phyloP scores from a whole-genome alignment of 257 asterid genomes.

The Ligustrum vulgare region DNA sequence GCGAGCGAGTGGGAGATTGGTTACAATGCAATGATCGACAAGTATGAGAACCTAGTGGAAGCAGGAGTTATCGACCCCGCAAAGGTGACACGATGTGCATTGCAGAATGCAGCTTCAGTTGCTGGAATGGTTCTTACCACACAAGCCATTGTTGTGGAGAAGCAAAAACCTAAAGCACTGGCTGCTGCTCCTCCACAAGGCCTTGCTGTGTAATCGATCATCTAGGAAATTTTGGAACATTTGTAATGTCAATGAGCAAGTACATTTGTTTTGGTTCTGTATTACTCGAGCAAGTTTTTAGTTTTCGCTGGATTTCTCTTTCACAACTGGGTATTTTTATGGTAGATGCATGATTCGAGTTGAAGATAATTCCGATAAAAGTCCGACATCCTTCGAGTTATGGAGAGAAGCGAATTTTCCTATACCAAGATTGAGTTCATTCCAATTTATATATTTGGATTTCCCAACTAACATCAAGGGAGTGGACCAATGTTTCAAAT shows the following conservation, averaged over 20 bases:
- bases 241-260: not conserved
- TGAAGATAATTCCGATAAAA: no score
- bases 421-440: no score
- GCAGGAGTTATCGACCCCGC: slow-evolving; percentile 97
- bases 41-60: slow-evolving; percentile 70
- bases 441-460: no score
- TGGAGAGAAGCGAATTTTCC: no score
- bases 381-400: no score
- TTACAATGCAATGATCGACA: slow-evolving; percentile 87
- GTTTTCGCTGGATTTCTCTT: no score
- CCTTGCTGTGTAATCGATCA: slow-evolving; percentile 39
- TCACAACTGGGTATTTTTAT: no score
- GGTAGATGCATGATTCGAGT: no score
- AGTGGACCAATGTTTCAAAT: no score
- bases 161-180: slow-evolving; percentile 58
- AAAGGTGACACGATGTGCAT: slow-evolving; percentile 86
- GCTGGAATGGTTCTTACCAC: slow-evolving; percentile 99
- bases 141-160: slow-evolving; percentile 95
- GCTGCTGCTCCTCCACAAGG: slow-evolving; percentile 53
- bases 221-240: slow-evolving; percentile 25
- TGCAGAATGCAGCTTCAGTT: slow-evolving; percentile 89
- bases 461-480: no score
- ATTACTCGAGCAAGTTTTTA: not conserved
- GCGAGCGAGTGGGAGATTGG: slow-evolving; percentile 83
- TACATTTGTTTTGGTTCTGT: not conserved